Evolutionary conservation across 441 rosid species (phyloP), one percentile per base, ranked within the genome.

Genomic region (Adansonia grandidieri): DNA sequence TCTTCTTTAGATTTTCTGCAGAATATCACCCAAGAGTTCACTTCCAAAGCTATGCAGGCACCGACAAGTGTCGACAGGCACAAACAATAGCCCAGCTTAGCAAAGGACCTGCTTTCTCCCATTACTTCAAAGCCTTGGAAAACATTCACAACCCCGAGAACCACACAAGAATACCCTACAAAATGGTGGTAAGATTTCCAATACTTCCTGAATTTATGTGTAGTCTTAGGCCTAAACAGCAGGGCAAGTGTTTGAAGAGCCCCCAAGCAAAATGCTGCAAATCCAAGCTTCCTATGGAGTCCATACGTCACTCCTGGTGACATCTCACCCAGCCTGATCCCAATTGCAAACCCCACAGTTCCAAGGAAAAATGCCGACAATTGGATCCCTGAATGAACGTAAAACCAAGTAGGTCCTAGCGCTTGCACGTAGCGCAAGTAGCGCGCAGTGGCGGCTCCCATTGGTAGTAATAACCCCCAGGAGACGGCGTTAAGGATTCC

Each of bases 141-240:
- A 69, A 96, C 98, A 83, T 96, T 94, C 81, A 96, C 98, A 15
- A 96, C 91, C 0, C 99, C 98, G 22, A 92, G 47, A 64, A 96
- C 97, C 54, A 96, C 97, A 14, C 99, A 92, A 6, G 87, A 89
- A 24, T 96, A 92, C 82, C 99, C 98, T 0, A 96, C 98, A 79
- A 94, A 90, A 84, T 96, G 98, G 85, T 96, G 97, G 85, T 96
- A 94, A 1, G 98, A 92, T 85, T 96, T 96, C 98, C 99, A 96
- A 14, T 96, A 92, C 75, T 90, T 96, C 79, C 99, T 78, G 75
- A 88, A 94, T 86, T 89, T 91, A 83, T 92, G 88, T 0, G 99
- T 96, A 0, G 97, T 91, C 88, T 83, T 91, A 0, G 99, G 98
- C 86, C 98, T 81, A 54, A 96, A 94, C 54, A 96, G 80, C 70